These are phyloP conservation scores for Trametes cubensis DNA, from an alignment of 768 basidiomycete genomes.

Conservation along the genomic window DNA sequence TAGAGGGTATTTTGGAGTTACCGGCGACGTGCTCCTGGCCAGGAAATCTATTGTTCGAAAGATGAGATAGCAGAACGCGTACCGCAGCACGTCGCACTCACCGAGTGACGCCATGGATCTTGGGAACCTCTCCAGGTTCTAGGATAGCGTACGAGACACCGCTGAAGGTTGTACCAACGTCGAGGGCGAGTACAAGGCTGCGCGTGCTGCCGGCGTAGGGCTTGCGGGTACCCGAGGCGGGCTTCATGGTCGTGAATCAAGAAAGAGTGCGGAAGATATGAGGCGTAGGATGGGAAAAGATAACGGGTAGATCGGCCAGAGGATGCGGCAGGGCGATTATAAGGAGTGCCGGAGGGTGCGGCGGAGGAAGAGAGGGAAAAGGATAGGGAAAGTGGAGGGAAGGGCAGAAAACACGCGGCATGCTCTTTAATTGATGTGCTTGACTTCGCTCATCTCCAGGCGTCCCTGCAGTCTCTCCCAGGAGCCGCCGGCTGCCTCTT, in stretches of 20 bases:
- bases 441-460: not conserved
- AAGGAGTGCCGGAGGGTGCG: conserved; percentile 13
- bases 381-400: conserved; percentile 5
- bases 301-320: conserved; percentile 18
- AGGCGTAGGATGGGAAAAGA: conserved; percentile 12
- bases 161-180: conserved; percentile 82
- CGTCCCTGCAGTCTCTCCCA: not conserved
- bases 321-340: conserved; percentile 16
- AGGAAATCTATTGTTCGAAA: conserved; percentile 56
- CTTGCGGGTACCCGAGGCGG: conserved; percentile 66
- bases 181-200: conserved; percentile 76
- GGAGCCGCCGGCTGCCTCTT: conserved; percentile 2
- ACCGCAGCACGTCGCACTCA: conserved; percentile 34
- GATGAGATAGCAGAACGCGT: not conserved
- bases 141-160: conserved; percentile 84
- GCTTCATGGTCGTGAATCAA: conserved; percentile 44
- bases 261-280: conserved; percentile 7
- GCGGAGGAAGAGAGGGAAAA: conserved; percentile 18
- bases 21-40: conserved; percentile 87
- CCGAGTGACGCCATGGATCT: conserved; percentile 82
- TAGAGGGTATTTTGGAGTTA: conserved; percentile 80
- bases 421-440: conserved; percentile 14
- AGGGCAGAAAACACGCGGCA: conserved; percentile 23
- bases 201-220: conserved; percentile 67
- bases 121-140: conserved; percentile 78